A percentile compares a stretch with the other conserved stretches of the same genome.
These are phyloP conservation scores for Penicillium crustosum DNA, from an alignment of 2,329 filamentous ascomycete species.

Conservation along the genomic window DNA sequence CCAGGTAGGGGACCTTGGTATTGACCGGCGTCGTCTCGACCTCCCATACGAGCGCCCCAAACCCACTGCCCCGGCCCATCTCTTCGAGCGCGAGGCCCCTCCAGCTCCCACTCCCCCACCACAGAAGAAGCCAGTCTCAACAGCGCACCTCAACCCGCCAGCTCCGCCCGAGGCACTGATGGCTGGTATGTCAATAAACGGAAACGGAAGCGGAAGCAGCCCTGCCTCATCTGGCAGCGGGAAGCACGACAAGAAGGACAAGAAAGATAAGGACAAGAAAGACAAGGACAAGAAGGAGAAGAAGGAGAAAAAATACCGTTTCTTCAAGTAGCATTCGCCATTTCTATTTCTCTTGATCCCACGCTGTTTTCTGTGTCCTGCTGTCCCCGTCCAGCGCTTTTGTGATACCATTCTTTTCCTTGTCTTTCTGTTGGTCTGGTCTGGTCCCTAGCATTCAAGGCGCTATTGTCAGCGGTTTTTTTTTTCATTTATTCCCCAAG, in stretches of 20 bases:
- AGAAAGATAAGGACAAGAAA: slow-evolving; percentile 50
- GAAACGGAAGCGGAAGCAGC: slow-evolving; percentile 28
- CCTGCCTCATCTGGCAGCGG: slow-evolving; percentile 21
- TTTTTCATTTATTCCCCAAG: background rate
- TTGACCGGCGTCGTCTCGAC: slow-evolving; percentile 71
- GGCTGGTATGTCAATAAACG: slow-evolving; percentile 39
- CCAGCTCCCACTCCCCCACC: slow-evolving; percentile 49
- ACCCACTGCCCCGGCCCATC: slow-evolving; percentile 77
- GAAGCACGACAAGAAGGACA: slow-evolving; percentile 46
- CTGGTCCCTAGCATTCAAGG: slow-evolving; percentile 19
- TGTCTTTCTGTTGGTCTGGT: slow-evolving; percentile 16
- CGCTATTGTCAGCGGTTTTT: slow-evolving; percentile 13
- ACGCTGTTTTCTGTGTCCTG: slow-evolving; percentile 4
- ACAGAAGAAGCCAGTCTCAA: slow-evolving; percentile 24
- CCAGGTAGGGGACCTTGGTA: slow-evolving; percentile 76
- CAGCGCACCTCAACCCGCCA: slow-evolving; percentile 26
- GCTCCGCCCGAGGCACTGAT: slow-evolving; percentile 36
- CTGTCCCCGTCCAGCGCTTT: slow-evolving; percentile 27
- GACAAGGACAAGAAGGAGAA: slow-evolving; percentile 58
- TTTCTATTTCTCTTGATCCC: background rate
- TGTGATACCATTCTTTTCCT: slow-evolving; percentile 38
- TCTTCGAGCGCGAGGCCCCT: slow-evolving; percentile 71
- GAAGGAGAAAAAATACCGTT: slow-evolving; percentile 59
- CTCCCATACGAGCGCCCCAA: slow-evolving; percentile 78
- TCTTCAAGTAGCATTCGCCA: slow-evolving; percentile 44